These are phyloP conservation scores for Herpotrichia juniperi DNA, from an alignment of 2,329 filamentous ascomycete genomes.

Conservation along the genomic window DNA sequence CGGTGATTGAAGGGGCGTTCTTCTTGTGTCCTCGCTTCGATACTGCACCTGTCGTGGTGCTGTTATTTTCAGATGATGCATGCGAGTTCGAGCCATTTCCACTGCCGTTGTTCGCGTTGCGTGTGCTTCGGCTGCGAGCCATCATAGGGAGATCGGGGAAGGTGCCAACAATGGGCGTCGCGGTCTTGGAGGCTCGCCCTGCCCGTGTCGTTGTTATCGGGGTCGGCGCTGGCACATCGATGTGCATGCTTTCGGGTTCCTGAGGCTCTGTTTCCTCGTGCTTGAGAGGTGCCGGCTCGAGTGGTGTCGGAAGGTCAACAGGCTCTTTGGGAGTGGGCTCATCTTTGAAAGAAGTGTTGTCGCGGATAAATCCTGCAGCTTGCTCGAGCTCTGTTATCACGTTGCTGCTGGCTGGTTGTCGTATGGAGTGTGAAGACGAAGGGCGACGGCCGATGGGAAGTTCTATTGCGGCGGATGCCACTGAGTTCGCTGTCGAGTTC, in stretches of 20 bases:
- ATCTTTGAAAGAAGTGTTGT: slow-evolving; percentile 29
- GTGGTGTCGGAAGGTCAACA: slow-evolving; percentile 23
- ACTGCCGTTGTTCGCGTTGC: slow-evolving; percentile 45
- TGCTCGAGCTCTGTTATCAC: slow-evolving; percentile 41
- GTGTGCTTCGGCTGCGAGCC: slow-evolving; percentile 50
- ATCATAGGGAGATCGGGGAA: slow-evolving; percentile 53
- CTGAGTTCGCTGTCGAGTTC: slow-evolving; percentile 61
- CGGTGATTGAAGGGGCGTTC: slow-evolving; percentile 25
- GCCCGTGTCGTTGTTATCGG: slow-evolving; percentile 41
- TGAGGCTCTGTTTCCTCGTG: slow-evolving; percentile 57
- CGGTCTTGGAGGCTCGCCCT: slow-evolving; percentile 54
- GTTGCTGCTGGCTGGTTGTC: slow-evolving; percentile 33
- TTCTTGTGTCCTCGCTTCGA: slow-evolving; percentile 48
- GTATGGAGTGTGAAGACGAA: slow-evolving; percentile 44
- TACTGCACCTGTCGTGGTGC: slow-evolving; percentile 36
- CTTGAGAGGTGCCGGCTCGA: slow-evolving; percentile 59
- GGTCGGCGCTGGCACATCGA: slow-evolving; percentile 35
- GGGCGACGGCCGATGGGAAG: slow-evolving; percentile 33
- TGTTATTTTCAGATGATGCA: slow-evolving; percentile 48
- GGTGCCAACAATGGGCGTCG: slow-evolving; percentile 52
- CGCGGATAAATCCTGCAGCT: slow-evolving; percentile 30
- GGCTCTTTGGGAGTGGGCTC: slow-evolving; percentile 38
- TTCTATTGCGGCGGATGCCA: slow-evolving; percentile 59
- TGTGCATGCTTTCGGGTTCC: slow-evolving; percentile 49
- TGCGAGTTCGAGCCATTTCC: slow-evolving; percentile 33